phyloP scores from a whole-genome alignment of 768 basidiomycete species.

The Boletus rex-veris region DNA sequence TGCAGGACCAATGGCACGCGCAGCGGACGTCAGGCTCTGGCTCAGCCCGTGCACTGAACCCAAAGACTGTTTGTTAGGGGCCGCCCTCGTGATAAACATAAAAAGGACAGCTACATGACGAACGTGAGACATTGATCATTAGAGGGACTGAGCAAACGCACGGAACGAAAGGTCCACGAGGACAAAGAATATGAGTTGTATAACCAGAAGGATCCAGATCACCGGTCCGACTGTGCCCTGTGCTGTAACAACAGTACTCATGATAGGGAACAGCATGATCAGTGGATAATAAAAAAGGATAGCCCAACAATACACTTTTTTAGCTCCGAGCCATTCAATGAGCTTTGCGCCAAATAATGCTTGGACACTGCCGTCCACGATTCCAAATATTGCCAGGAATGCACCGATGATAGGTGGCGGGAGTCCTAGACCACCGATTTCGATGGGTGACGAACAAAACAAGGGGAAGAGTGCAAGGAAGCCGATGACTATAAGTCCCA shows the following conservation, averaged over 20 bases:
- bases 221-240: constrained; percentile 31
- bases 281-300: constrained; percentile 37
- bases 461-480: constrained; percentile 41
- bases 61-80: constrained; percentile 50
- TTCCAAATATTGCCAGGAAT: constrained; percentile 27
- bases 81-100: constrained; percentile 50
- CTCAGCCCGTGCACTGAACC: constrained; percentile 58
- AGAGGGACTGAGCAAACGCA: constrained; percentile 17
- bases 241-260: constrained; percentile 36
- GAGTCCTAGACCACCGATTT: constrained; percentile 42
- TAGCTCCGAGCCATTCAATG: constrained; percentile 17
- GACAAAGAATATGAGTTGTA: constrained; percentile 25
- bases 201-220: constrained; percentile 37
- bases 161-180: constrained; percentile 39
- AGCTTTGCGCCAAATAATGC: background rate
- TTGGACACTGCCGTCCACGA: background rate
- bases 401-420: constrained; percentile 40
- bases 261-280: constrained; percentile 43
- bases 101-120: constrained; percentile 40
- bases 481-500: constrained; percentile 43
- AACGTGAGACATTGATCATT: background rate
- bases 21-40: constrained; percentile 44
- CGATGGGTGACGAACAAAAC: constrained; percentile 42
- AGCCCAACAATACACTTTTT: constrained; percentile 38
- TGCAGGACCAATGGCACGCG: constrained; percentile 49